Evolutionary conservation across 768 basidiomycete genomes (phyloP).

Genomic region (Russula emetica): DNA sequence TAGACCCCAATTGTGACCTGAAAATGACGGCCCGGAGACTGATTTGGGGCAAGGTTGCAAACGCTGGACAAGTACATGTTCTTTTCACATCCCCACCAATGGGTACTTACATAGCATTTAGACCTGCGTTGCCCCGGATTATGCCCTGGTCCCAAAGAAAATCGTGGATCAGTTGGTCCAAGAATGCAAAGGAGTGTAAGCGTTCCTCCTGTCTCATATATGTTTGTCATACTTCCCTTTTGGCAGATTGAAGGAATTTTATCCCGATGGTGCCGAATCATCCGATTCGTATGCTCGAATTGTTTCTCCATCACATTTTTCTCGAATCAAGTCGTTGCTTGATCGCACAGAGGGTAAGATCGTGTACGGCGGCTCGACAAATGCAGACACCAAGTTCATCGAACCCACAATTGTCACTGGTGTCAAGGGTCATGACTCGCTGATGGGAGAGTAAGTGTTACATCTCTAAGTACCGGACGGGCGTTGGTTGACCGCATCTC

Average conservation of each 20-base stretch:
- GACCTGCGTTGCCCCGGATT: conserved; percentile 65
- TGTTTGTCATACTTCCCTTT: not conserved
- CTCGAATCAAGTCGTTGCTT: conserved; percentile 58
- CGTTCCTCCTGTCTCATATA: not conserved
- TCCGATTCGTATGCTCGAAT: conserved; percentile 50
- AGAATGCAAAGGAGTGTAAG: conserved; percentile 44
- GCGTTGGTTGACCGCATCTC: not conserved
- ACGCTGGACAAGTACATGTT: conserved; percentile 51
- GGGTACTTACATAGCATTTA: conserved; percentile 34
- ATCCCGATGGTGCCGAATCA: conserved; percentile 43
- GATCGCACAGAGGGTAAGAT: conserved; percentile 63
- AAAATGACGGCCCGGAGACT: conserved; percentile 63
- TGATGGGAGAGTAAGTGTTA: conserved; percentile 67
- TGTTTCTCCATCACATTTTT: conserved; percentile 49
- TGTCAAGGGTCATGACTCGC: conserved; percentile 56
- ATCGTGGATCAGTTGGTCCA: conserved; percentile 40
- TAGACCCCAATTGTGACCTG: conserved; percentile 67
- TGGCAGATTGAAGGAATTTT: conserved; percentile 52
- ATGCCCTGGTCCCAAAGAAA: conserved; percentile 43
- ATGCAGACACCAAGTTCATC: conserved; percentile 56
- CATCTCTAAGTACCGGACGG: not conserved
- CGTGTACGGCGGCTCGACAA: conserved; percentile 58
- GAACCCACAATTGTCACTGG: conserved; percentile 69
- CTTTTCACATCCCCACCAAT: not conserved
- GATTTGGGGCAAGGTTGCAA: conserved; percentile 74